Evolutionary conservation across 139 green algal species (phyloP), one percentile per base, ranked within the genome.

Genomic region (Edaphochlamys debaryana): DNA sequence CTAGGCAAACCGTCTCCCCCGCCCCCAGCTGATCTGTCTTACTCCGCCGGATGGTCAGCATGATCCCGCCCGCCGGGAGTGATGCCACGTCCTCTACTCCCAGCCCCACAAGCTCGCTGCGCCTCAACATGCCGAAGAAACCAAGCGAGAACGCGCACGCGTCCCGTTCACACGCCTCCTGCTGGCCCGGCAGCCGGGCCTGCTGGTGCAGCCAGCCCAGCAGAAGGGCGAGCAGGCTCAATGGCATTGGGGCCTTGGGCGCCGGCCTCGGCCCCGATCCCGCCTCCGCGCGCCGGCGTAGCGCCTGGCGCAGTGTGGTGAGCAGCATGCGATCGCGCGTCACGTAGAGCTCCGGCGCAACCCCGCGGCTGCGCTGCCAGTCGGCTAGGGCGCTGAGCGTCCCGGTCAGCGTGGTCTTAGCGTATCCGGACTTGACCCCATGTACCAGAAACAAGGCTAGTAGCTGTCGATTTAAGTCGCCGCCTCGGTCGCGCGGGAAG

Each of bases 111-210:
- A 77, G 69, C 69, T 77, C 69, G 32, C 69, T 76, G 2, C 69
- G 41, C 8, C 69, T 27, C 41, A 76, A 30, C 69, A 76, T 63
- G 3, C 69, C 69, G 34, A 76, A 76, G 69, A 76, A 76, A 29
- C 69, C 69, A 41, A 76, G 42, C 29, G 41, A 29, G 42, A 76
- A 30, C 42, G 42, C 60, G 69, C 69, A 76, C 17, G 42, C 69
- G 15, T 76, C 69, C 42, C 54, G 69, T 3, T 4, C 42, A 11
- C 8, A 13, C 29, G 41, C 69, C 29, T 5, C 29, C 0, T 13
- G 29, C 2, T 4, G 13, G 17, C 13, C 42, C 11, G 41, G 69
- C 11, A 7, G 30, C 29, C 7, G 9, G 7, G 29, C 8, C 34
- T 3, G 11, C 34, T 11, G 17, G 3, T 42, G 11, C 6, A 76